Evolutionary conservation across 1,284 basidiomycete species (phyloP), one percentile per base, ranked within the genome.

Genomic region (Athelia sp.): DNA sequence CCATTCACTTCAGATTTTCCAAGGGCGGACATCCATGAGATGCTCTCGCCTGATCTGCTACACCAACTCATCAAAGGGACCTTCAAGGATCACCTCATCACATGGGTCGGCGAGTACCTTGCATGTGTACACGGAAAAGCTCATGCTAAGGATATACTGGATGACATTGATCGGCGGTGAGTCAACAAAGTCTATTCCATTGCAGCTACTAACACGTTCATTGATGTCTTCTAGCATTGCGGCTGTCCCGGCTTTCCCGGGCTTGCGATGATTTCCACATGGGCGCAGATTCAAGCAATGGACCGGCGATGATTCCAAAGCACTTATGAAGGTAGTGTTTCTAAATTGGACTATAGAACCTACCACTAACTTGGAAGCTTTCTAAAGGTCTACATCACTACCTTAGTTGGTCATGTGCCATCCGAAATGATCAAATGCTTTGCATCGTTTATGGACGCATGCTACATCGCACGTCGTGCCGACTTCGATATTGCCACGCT

Each of bases 11-110:
- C 15, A 18, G 18, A 26, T 26, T 44, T 44, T n/a, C 43, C 43
- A 4, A 9, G 43, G 15, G 43, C 43, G 8, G 43, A 44, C 19
- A 44, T 44, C 18, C 23, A 44, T 26, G 43, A 44, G 19, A 15
- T 44, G 15, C 43, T 44, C 4, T 44, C 43, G 10, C 19, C 43
- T 26, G 43, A 44, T 22, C 43, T 44, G 4, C 43, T 44, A 8
- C 43, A 44, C 23, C 43, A 44, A n/a, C n/a, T 44, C 24, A 44
- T 44, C 23, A 44, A 44, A n/a, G 43, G 43, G 6, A 23, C 19
- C 4, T 58, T 58, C 55, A 58, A 58, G 43, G 55, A 58, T 23
- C 55, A 56, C 34, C 42, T 57, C 10, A 55, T 57, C 3, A 48
- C 49, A 2, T 58, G 57, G 55, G 48, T 56, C 14, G 34, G 31